A percentile compares a stretch with the other conserved stretches of the same genome.
phyloP scores from a whole-genome alignment of 345 rosid genomes.

The Arabis alpina region DNA sequence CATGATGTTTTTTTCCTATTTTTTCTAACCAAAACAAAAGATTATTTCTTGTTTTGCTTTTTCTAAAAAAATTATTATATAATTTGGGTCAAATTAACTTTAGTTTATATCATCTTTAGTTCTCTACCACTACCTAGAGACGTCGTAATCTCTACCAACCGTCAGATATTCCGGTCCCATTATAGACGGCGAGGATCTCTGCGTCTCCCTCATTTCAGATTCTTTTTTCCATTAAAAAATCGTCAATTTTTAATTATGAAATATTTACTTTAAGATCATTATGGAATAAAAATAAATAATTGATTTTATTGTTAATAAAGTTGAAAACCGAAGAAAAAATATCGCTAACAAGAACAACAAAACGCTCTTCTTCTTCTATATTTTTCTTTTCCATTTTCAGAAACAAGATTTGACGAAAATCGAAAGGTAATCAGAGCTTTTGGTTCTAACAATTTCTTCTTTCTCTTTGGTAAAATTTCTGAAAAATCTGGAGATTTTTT shows the following conservation, averaged over 20 bases:
- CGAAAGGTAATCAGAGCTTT: slow-evolving; percentile 25
- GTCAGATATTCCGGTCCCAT: slow-evolving; percentile 41
- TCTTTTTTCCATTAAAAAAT: slow-evolving; percentile 22
- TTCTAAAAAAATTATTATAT: too few species aligned
- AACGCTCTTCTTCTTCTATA: slow-evolving; percentile 27
- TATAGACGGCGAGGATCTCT: slow-evolving; percentile 41
- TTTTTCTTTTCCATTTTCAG: slow-evolving; percentile 11
- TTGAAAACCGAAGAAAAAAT: slow-evolving; percentile 23
- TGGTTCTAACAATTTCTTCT: not conserved
- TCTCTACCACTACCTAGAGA: slow-evolving; percentile 45
- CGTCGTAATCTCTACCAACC: slow-evolving; percentile 48
- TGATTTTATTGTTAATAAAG: not conserved
- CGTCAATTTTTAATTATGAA: slow-evolving; percentile 1
- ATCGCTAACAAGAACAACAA: slow-evolving; percentile 36
- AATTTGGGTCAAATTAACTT: slow-evolving; percentile 10
- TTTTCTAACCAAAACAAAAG: slow-evolving; percentile 31
- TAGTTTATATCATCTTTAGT: slow-evolving; percentile 7
- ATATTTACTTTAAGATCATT: slow-evolving; percentile 21
- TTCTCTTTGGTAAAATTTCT: not conserved
- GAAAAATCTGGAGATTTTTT: not conserved
- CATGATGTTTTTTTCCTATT: slow-evolving; percentile 11
- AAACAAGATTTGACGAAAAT: slow-evolving; percentile 16
- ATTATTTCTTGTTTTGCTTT: not conserved
- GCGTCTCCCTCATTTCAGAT: slow-evolving; percentile 41
- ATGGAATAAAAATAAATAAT: slow-evolving; percentile 24